Conservation (phyloP, 2,329 filamentous ascomycete genomes). For the Penicillium sp. region DNA sequence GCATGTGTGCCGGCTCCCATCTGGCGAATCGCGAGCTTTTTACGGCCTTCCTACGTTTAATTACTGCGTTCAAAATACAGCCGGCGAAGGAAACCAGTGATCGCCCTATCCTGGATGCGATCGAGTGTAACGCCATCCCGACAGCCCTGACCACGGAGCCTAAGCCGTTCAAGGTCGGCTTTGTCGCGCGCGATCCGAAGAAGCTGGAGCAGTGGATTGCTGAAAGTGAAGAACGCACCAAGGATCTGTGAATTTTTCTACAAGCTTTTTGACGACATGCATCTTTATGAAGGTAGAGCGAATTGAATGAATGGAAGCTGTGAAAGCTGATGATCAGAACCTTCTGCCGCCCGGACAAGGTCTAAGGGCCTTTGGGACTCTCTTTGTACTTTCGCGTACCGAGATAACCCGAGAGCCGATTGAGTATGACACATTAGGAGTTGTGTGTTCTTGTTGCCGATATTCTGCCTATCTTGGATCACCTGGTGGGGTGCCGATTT, state of each 20-base stretch:
- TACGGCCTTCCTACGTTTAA: slow-evolving; percentile 56
- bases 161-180: slow-evolving; percentile 58
- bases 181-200: slow-evolving; percentile 47
- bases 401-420: no score
- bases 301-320: not conserved
- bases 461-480: no score
- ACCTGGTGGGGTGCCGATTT: no score
- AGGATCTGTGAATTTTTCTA: slow-evolving; percentile 36
- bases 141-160: slow-evolving; percentile 59
- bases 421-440: no score
- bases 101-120: slow-evolving; percentile 52
- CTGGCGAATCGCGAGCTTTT: slow-evolving; percentile 61
- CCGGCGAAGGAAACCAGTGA: slow-evolving; percentile 47
- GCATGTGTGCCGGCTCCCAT: slow-evolving; percentile 62
- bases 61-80: slow-evolving; percentile 55
- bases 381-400: no score
- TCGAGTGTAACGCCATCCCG: slow-evolving; percentile 55
- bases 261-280: not conserved
- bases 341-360: no score
- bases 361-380: no score
- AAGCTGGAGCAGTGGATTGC: slow-evolving; percentile 51
- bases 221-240: slow-evolving; percentile 51
- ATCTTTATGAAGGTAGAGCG: not conserved
- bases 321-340: not conserved
- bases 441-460: no score